These are phyloP conservation scores for Volvox africanus DNA, from an alignment of 139 green algal genomes.

Conservation along the genomic window DNA sequence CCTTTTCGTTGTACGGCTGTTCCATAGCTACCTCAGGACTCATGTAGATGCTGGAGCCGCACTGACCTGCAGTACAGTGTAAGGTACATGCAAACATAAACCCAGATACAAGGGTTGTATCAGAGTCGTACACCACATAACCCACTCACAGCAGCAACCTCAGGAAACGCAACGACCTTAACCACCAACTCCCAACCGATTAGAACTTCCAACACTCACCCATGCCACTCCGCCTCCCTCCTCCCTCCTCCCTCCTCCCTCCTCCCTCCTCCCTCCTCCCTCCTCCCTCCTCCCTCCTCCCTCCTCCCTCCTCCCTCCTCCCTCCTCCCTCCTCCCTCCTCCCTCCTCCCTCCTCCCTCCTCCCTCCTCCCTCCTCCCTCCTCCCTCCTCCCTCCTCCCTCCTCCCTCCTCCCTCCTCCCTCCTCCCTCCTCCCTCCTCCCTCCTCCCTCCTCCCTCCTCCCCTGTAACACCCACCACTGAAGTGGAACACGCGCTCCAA, in stretches of 20 bases:
- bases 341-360: too few relatives aligned
- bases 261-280: background rate
- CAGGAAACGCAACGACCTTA: too few relatives aligned
- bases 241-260: too few relatives aligned
- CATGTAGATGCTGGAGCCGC: constrained; percentile 42
- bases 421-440: too few relatives aligned
- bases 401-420: too few relatives aligned
- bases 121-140: background rate
- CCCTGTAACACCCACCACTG: background rate
- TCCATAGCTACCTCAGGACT: constrained; percentile 39
- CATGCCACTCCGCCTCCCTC: too few relatives aligned
- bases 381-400: background rate
- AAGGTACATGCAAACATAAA: background rate
- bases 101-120: background rate
- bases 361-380: background rate
- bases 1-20: constrained; percentile 46
- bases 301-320: too few relatives aligned
- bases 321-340: background rate
- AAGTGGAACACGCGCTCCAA: constrained; percentile 12
- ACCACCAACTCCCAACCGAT: too few relatives aligned
- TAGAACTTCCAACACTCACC: background rate
- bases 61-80: constrained; percentile 14
- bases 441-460: background rate
- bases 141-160: too few relatives aligned
- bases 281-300: background rate